Evolutionary conservation across 257 asterid genomes (phyloP).

Genomic region (Jacaranda mimosifolia): DNA sequence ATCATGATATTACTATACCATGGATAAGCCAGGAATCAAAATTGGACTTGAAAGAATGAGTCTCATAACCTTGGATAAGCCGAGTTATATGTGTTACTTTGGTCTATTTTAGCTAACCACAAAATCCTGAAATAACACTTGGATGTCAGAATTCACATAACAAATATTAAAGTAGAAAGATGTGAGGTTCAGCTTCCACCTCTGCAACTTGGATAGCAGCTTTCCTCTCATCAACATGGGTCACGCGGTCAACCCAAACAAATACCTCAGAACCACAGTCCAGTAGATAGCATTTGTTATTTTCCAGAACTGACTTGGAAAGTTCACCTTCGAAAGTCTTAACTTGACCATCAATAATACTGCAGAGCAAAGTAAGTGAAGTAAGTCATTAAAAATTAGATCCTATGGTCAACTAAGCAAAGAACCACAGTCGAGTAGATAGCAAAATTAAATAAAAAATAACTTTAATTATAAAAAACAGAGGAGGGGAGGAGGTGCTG

Average conservation of each 20-base stretch:
- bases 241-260: slow-evolving; percentile 98
- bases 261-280: slow-evolving; percentile 95
- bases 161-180: slow-evolving; percentile 13
- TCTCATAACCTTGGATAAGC: slow-evolving; percentile 93
- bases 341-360: slow-evolving; percentile 75
- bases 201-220: slow-evolving; percentile 88
- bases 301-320: slow-evolving; percentile 84
- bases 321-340: slow-evolving; percentile 76
- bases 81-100: slow-evolving; percentile 74
- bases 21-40: slow-evolving; percentile 98
- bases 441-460: too few relatives aligned
- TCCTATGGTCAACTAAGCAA: not conserved
- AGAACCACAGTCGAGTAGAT: too few relatives aligned
- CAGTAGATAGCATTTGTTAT: slow-evolving; percentile 81
- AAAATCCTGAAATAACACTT: slow-evolving; percentile 65
- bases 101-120: slow-evolving; percentile 86
- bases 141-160: slow-evolving; percentile 39
- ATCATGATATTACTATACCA: too few relatives aligned
- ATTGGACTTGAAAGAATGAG: slow-evolving; percentile 87
- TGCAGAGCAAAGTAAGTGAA: slow-evolving; percentile 45
- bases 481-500: too few relatives aligned
- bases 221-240: slow-evolving; percentile 95
- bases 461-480: too few relatives aligned
- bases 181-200: slow-evolving; percentile 51
- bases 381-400: slow-evolving; percentile 29